Base-by-base conservation (phyloP, 208 protist species). In the Crithidia mellificae region DNA sequence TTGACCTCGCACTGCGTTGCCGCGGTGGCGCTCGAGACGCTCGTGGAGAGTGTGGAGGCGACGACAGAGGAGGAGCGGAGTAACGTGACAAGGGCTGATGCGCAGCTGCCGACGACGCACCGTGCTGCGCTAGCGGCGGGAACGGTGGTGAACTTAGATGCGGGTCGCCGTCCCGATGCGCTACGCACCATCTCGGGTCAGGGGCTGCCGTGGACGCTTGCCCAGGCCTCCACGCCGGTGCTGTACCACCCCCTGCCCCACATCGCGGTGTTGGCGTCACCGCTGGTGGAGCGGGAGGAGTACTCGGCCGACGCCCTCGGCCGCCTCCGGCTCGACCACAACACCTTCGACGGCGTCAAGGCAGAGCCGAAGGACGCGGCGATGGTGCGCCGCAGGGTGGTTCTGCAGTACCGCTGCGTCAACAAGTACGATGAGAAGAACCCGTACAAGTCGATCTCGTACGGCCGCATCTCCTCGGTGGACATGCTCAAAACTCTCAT, bases 201-300 rank as follows among this genome's bases (percentile, higher is more conserved):
- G 9, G 41, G 19, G 15, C 63, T 70, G 27, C 29, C 36, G 54
- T 76, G 52, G 47, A 27, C 38, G 11, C 7, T 32, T 24, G 55
- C 46, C 12, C 51, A 68, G 52, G 22, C 41, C 14, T 34, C 41
- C 38, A 56, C 68, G 20, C 67, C 66, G 17, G 53, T 74, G 6
- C 49, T 82, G 11, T 85, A 82, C 50, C 76, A 74, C 36, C 80
- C 76, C 3, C 47, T 83, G 15, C 72, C 77, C 1, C 65, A 68
- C 53, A 49, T 92, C 6, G 52, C 73, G 20, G 64, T 92, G 19
- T 53, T 89, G n/a, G 80, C 73, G 0, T 25, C 51, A 2, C 86
- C 78, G n/a, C 53, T 89, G 38, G 36, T 84, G 36, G 62, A 51
- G 36, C 77, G 58, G 6, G 68, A 80, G 11, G 81, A 89, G 52